Evolutionary conservation across 306 rosid genomes (phyloP), one percentile per base, ranked within the genome.

Genomic region (Pyrus betulifolia): DNA sequence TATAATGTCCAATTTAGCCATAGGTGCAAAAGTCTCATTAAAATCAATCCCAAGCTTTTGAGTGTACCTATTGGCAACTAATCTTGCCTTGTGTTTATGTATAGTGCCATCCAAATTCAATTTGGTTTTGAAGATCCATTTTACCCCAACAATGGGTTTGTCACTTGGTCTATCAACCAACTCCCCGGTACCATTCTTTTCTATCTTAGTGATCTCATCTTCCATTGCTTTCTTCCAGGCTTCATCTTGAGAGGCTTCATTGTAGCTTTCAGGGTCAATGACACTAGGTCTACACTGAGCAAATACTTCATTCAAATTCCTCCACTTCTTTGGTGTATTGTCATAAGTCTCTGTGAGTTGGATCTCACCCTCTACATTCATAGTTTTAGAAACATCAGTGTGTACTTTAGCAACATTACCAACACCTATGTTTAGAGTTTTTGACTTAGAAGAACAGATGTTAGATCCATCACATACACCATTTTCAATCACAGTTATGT

Each of bases 341-440:
- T 49, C 55, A 49, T 15, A 49, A 15, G 21, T 49, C 0, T 49
- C 8, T 15, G 1, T 15, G 55, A 49, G 1, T 49, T 49, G 0
- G 8, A 15, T 49, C 13, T 2, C 21, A 49, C 40, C 7, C 0
- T 6, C 40, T 2, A 35, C 9, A 35, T 35, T 35, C 9, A 35
- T 9, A 7, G 0, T 2, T 6, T 35, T 35, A 6, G 40, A 35
- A 35, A 35, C 9, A 35, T 35, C 0, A 35, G 0, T 35, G 9
- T 35, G 40, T 35, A 35, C 40, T 6, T 2, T 9, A 35, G 2
- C 0, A 35, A 35, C 0, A 35, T 9, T 1, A 0, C 7, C 2
- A 0, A 13, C 52, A 13, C 18, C 2, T 35, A 0, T 7, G 40
- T 0, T 35, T 35, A 0, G 0, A 35, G 0, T 0, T 0, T 7